phyloP scores from a whole-genome alignment of 1,284 basidiomycete genomes.

The Takashimella koratensis region DNA sequence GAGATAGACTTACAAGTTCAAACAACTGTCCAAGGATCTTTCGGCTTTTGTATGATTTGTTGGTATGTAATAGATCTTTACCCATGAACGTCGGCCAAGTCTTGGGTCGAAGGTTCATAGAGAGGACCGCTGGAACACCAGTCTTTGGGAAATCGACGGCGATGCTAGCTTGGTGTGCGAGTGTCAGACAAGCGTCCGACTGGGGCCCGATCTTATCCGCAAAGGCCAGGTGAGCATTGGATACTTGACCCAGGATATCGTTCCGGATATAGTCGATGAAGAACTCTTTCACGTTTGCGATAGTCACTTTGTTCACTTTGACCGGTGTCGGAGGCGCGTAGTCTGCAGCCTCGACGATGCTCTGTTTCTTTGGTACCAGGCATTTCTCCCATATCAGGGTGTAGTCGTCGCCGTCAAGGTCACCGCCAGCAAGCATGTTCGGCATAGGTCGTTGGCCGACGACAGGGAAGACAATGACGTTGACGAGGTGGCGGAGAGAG shows the following conservation, averaged over 20 bases:
- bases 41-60: slow-evolving; percentile 10
- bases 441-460: slow-evolving; percentile 21
- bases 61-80: slow-evolving; percentile 6
- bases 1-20: slow-evolving; percentile 12
- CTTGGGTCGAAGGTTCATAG: slow-evolving; percentile 9
- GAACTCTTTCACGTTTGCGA: slow-evolving; percentile 24
- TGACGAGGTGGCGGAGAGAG: slow-evolving; percentile 20
- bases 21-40: slow-evolving; percentile 23
- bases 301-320: slow-evolving; percentile 15
- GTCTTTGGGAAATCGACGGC: slow-evolving; percentile 28
- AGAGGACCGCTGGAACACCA: slow-evolving; percentile 18
- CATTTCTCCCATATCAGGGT: slow-evolving; percentile 29
- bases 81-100: slow-evolving; percentile 31
- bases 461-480: slow-evolving; percentile 31
- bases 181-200: slow-evolving; percentile 14
- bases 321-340: slow-evolving; percentile 12
- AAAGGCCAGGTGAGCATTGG: slow-evolving; percentile 26
- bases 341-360: slow-evolving; percentile 9
- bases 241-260: slow-evolving; percentile 23
- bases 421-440: slow-evolving; percentile 27
- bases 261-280: slow-evolving; percentile 26
- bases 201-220: slow-evolving; percentile 20
- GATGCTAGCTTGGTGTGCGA: slow-evolving; percentile 19
- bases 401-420: slow-evolving; percentile 30
- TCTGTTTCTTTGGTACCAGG: slow-evolving; percentile 11